Evolutionary conservation across 805 yeast genomes (phyloP), one percentile per base, ranked within the genome.

Genomic region (Tetrapisispora fleetii): DNA sequence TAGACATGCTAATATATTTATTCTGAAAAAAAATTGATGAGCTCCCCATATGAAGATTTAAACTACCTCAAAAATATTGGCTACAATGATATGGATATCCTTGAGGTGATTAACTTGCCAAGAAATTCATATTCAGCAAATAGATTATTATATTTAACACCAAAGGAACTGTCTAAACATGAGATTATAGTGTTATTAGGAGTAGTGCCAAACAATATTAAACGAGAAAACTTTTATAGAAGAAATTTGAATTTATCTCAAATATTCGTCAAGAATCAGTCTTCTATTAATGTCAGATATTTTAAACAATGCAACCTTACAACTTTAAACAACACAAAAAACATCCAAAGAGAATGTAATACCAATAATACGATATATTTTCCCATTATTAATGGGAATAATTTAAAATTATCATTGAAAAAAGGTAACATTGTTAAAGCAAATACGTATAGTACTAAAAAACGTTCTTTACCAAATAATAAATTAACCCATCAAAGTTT

Each of bases 91-190:
- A 24, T 33, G 11, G 32, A 37, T 8, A 37, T 28, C 19, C 19
- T 44, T 18, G 50, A 52, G 14, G 38, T 54, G n/a, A 19, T 56
- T 17, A 43, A 46, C 18, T 65, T 80, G 18, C 85, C 85, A 4
- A 62, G 58, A 37, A 52, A 67, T 28, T 80, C 87, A 1, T 83
- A 78, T 64, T 79, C 87, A 0, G 82, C 84, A 0, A 78, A 73
- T 50, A 68, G 85, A 39, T 65, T 85, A 24, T 63, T 72, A 16
- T 81, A 80, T 59, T 71, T 77, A n/a, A 67, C 72, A 9, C 67
- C 82, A 0, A 46, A 56, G 4, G 75, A 77, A 48, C 59, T 85
- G 7, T 67, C 78, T 3, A 16, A 37, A 22, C 66, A 68, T n/a
- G 64, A 69, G 11, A 72, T 86, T 1, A 68, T 69, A 43, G 68